phyloP scores from a whole-genome alignment of 2,329 filamentous ascomycete species.

The Metarhizium guizhouense region DNA sequence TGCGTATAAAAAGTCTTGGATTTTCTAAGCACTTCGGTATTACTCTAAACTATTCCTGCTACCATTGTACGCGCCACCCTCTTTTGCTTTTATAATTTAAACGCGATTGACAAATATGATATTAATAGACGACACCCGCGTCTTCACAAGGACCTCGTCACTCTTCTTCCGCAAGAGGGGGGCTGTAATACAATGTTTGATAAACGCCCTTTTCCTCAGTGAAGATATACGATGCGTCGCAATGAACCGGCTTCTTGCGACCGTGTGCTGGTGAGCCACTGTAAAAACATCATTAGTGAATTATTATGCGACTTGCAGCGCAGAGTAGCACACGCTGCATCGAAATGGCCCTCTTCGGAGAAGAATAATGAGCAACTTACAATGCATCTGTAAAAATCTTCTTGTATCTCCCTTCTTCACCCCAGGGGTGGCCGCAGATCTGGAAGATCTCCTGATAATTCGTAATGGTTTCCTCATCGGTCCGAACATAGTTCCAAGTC shows the following conservation, averaged over 20 bases:
- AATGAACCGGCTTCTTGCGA: conserved; percentile 6
- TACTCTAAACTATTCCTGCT: no score
- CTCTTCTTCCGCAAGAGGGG: neutral
- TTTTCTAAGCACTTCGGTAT: no score
- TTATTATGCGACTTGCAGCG: neutral
- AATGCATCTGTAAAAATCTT: conserved; percentile 9
- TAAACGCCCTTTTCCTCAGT: conserved; percentile 8
- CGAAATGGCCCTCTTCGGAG: no score
- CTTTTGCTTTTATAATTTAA: no score
- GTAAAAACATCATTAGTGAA: neutral
- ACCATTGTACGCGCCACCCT: no score
- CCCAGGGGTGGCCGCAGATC: conserved; percentile 5
- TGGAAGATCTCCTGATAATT: conserved; percentile 10
- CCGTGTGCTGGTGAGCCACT: conserved; percentile 4
- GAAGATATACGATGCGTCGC: conserved; percentile 7
- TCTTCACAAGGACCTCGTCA: no score
- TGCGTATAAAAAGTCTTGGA: no score
- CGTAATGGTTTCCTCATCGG: conserved; percentile 8
- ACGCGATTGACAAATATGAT: no score
- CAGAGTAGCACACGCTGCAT: neutral
- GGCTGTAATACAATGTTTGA: conserved; percentile 9
- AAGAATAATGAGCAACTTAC: neutral
- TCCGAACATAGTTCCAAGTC: conserved; percentile 10
- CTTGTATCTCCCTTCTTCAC: conserved; percentile 3
- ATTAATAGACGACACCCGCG: no score